Percentiles rank a stretch among this genome's conserved stretches.
These are phyloP conservation scores for Condylostoma magnum DNA, from an alignment of 169 alveolate genomes.

Conservation along the genomic window DNA sequence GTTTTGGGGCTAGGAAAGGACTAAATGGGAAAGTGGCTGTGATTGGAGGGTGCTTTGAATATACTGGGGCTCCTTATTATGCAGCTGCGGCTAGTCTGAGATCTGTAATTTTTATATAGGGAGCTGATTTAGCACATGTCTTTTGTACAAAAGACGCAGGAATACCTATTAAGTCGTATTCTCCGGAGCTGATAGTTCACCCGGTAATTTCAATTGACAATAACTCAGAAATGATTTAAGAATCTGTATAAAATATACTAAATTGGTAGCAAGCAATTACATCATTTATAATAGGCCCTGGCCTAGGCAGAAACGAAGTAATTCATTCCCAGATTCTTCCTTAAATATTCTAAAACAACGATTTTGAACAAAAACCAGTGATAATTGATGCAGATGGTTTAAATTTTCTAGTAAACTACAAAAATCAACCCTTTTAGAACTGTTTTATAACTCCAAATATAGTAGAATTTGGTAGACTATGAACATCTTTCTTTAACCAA, in stretches of 20 bases:
- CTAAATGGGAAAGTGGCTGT: conserved; percentile 69
- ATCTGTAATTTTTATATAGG: conserved; percentile 36
- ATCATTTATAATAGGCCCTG: conserved; percentile 77
- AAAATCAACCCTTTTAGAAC: conserved; percentile 19
- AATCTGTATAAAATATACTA: conserved; percentile 33
- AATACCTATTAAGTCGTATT: conserved; percentile 76
- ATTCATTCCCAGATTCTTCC: conserved; percentile 33
- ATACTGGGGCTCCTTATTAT: conserved; percentile 86
- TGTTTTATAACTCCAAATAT: conserved; percentile 74
- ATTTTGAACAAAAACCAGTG: conserved; percentile 42
- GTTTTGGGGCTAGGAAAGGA: conserved; percentile 58
- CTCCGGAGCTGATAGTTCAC: conserved; percentile 87
- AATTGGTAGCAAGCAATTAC: conserved; percentile 64
- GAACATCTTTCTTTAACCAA: conserved; percentile 36
- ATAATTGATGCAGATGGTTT: conserved; percentile 85
- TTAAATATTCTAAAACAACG: conserved; percentile 30
- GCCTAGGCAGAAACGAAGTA: conserved; percentile 68
- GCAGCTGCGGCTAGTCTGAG: conserved; percentile 69
- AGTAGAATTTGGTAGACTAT: conserved; percentile 73
- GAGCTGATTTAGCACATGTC: conserved; percentile 77
- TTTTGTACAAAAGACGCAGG: conserved; percentile 74
- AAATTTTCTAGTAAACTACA: conserved; percentile 47
- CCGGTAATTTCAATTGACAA: conserved; percentile 35
- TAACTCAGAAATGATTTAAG: conserved; percentile 21
- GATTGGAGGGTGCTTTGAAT: conserved; percentile 83